Percentiles rank a stretch among this genome's conserved stretches.
phyloP scores from a whole-genome alignment of 2,329 filamentous ascomycete genomes.

The Phyllosticta citriasiana region DNA sequence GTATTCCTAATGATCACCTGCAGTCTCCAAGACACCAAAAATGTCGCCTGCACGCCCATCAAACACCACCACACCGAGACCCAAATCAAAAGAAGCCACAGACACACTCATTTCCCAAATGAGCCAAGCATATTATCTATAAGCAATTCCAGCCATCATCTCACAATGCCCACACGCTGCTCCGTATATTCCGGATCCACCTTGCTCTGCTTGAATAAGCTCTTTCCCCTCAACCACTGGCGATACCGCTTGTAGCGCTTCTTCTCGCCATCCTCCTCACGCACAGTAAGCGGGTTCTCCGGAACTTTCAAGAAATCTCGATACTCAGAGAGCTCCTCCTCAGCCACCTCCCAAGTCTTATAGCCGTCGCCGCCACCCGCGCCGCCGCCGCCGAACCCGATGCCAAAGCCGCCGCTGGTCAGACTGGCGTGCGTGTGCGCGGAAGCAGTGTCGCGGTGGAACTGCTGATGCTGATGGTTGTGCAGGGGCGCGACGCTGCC shows the following conservation, averaged over 20 bases:
- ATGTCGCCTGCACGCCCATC: too few relatives aligned
- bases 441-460: not conserved
- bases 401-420: not conserved
- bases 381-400: not conserved
- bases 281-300: slow-evolving; percentile 79
- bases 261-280: slow-evolving; percentile 75
- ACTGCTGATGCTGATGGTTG: not conserved
- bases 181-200: slow-evolving; percentile 38
- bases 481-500: slow-evolving; percentile 13
- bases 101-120: too few relatives aligned
- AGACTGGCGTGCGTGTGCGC: not conserved
- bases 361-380: slow-evolving; percentile 46
- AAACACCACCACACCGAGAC: too few relatives aligned
- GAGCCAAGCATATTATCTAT: too few relatives aligned
- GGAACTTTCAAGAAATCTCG: slow-evolving; percentile 64
- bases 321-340: slow-evolving; percentile 64
- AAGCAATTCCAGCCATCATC: not conserved
- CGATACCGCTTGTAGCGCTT: slow-evolving; percentile 95
- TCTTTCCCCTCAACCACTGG: slow-evolving; percentile 92
- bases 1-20: too few relatives aligned
- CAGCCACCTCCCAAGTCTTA: slow-evolving; percentile 40
- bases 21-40: too few relatives aligned
- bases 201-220: slow-evolving; percentile 78
- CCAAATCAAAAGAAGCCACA: too few relatives aligned
- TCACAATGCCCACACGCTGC: not conserved